Evolutionary conservation across 2,329 filamentous ascomycete species (phyloP).

Genomic region (Daldinia sp.): DNA sequence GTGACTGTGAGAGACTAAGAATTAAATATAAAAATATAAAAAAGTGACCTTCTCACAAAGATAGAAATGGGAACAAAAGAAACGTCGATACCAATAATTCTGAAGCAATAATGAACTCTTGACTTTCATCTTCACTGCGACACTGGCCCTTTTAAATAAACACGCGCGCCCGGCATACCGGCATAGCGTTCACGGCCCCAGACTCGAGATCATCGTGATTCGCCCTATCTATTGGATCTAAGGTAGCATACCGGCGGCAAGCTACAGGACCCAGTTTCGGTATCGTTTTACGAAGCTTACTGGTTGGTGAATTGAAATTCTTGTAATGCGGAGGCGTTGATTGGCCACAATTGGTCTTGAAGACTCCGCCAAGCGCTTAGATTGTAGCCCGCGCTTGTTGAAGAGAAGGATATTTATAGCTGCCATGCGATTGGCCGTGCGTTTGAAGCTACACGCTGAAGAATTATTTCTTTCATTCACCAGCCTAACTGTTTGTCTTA

Average conservation of each 20-base stretch:
- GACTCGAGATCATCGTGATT: conserved; percentile 17
- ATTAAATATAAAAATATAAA: conserved; percentile 7
- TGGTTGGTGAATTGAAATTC: conserved; percentile 20
- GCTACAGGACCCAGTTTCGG: conserved; percentile 7
- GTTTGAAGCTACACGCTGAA: conserved; percentile 23
- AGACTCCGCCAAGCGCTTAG: conserved; percentile 35
- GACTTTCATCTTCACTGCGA: neutral
- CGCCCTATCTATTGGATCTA: conserved; percentile 24
- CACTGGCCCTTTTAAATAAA: conserved; percentile 21
- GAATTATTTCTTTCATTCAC: neutral
- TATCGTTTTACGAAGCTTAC: conserved; percentile 22
- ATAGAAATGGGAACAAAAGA: conserved; percentile 9
- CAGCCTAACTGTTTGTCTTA: too few species aligned
- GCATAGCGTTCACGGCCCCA: conserved; percentile 14
- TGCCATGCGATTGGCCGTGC: conserved; percentile 13
- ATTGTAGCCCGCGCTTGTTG: conserved; percentile 15
- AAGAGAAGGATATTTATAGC: conserved; percentile 28
- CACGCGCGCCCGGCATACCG: neutral
- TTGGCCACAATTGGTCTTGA: conserved; percentile 28
- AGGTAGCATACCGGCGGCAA: conserved; percentile 30
- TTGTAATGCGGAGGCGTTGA: conserved; percentile 34
- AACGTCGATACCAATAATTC: neutral
- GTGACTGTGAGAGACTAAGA: neutral
- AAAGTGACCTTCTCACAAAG: neutral
- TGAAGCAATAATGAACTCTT: conserved; percentile 13